Conservation (phyloP, 345 rosid genomes). For the Eucalyptus regnans region DNA sequence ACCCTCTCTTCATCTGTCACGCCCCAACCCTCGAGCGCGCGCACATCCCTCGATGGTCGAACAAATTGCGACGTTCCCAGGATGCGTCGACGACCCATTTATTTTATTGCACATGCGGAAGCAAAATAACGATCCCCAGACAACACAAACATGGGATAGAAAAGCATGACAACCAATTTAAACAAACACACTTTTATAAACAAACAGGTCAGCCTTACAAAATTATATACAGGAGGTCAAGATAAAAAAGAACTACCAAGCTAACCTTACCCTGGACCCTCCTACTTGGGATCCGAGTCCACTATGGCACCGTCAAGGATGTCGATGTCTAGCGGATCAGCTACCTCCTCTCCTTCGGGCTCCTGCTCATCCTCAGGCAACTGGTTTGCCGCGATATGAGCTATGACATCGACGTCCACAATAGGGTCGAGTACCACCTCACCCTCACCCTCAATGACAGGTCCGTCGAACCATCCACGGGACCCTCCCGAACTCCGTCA, state of each 20-base stretch:
- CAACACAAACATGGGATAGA: too few species aligned
- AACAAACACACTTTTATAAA: too few species aligned
- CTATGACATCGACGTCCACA: rapidly evolving
- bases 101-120: too few species aligned
- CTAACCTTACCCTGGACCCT: too few species aligned
- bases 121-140: too few species aligned
- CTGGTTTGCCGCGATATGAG: rapidly evolving
- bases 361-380: too few species aligned
- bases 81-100: rapidly evolving
- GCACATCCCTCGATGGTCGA: rapidly evolving
- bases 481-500: rapidly evolving
- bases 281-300: too few species aligned
- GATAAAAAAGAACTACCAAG: too few species aligned
- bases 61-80: rapidly evolving
- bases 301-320: rapidly evolving
- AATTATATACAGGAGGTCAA: too few species aligned
- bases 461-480: rapidly evolving
- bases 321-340: rapidly evolving
- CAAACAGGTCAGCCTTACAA: rapidly evolving
- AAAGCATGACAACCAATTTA: too few species aligned
- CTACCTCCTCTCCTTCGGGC: too few species aligned
- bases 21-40: rapidly evolving
- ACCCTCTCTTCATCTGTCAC: background rate
- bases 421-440: rapidly evolving
- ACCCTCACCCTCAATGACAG: rapidly evolving